phyloP scores from a whole-genome alignment of 169 alveolate genomes.

The Cyclospora cayetanensis region DNA sequence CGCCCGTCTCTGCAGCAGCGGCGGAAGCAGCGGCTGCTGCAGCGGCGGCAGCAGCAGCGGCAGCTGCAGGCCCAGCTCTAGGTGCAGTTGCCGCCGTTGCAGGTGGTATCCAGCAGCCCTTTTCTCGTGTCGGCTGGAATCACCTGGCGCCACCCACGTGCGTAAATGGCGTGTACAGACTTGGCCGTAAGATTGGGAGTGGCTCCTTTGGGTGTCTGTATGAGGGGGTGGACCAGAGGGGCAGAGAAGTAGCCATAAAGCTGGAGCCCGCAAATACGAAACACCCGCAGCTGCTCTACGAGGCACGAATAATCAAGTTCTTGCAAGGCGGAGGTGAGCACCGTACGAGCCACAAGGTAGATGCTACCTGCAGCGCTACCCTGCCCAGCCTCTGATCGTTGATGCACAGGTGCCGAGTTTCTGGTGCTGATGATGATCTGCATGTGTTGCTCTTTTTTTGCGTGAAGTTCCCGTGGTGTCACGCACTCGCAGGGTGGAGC shows the following conservation, averaged over 20 bases:
- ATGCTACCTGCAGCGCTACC: background rate
- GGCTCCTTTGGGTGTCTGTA: constrained; percentile 98
- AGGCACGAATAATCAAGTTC: constrained; percentile 92
- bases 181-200: constrained; percentile 96
- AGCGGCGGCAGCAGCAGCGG: constrained; percentile 23
- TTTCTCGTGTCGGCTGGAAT: background rate
- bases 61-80: constrained; percentile 2
- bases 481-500: no score
- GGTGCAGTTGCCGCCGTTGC: constrained; percentile 18
- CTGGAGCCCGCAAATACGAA: constrained; percentile 88
- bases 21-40: background rate
- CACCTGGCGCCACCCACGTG: constrained; percentile 57
- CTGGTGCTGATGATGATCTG: no score
- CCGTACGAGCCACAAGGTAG: background rate
- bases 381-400: no score
- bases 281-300: constrained; percentile 97
- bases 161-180: constrained; percentile 56
- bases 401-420: no score
- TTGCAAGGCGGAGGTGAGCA: constrained; percentile 93
- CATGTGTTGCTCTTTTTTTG: no score
- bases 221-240: constrained; percentile 88
- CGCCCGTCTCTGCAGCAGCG: background rate
- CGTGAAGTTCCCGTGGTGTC: no score
- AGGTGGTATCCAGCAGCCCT: background rate
- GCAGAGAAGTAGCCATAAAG: constrained; percentile 96